Evolutionary conservation across 768 basidiomycete species (phyloP).

Genomic region (Mycena polygramma): DNA sequence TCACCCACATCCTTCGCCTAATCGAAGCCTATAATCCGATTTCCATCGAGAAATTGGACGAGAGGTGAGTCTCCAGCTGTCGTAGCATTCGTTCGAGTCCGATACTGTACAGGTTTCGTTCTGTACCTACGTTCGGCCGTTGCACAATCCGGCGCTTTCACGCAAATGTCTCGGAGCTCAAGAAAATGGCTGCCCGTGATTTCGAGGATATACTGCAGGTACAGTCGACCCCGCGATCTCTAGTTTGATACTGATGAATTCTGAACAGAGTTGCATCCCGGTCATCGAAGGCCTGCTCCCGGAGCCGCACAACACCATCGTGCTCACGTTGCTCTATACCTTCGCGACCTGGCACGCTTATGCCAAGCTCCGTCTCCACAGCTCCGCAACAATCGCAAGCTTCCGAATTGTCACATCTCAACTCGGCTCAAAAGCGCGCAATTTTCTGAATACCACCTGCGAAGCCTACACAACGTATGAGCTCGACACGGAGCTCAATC

Average conservation of each 20-base stretch:
- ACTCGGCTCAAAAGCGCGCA: neutral
- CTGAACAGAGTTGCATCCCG: neutral
- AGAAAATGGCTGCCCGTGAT: conserved; percentile 2
- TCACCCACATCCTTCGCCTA: no score
- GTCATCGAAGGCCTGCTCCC: neutral
- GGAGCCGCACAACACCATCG: neutral
- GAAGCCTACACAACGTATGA: conserved; percentile 38
- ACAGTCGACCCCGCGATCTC: no score
- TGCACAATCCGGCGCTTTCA: conserved; percentile 2
- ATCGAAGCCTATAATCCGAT: no score
- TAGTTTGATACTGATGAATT: no score
- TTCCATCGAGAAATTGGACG: no score
- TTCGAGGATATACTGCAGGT: conserved; percentile 9
- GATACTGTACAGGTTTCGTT: conserved; percentile 40
- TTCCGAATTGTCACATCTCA: neutral
- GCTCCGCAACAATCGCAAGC: neutral
- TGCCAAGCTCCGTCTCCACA: no score
- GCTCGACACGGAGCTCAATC: conserved; percentile 36
- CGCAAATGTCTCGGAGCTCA: neutral
- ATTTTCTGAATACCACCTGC: neutral
- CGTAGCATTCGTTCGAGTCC: conserved; percentile 46
- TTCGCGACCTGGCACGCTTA: conserved; percentile 1
- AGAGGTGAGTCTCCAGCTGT: no score
- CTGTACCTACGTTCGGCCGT: neutral
- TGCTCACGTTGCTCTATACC: neutral